Percentiles rank a stretch among this genome's conserved stretches.
Conservation (phyloP, 208 protist genomes). For the Wallacemonas collosoma region DNA sequence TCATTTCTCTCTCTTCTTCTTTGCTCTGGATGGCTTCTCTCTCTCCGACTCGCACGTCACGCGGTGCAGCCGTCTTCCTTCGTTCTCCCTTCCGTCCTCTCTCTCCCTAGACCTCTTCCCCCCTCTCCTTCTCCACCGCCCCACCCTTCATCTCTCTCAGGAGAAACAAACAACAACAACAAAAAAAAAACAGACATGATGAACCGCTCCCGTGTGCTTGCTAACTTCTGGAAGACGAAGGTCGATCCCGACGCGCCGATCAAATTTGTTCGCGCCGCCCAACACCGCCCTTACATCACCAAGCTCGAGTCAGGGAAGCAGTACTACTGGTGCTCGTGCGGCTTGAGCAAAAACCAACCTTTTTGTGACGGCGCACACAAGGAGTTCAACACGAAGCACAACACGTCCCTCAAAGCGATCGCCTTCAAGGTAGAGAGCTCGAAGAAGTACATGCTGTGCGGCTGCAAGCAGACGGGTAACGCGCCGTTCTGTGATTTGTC, state of each 20-base stretch:
- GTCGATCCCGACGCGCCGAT: constrained; percentile 58
- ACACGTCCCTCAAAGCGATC: constrained; percentile 61
- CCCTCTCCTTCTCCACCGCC: not conserved
- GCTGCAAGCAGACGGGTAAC: constrained; percentile 76
- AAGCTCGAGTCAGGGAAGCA: constrained; percentile 60
- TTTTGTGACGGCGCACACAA: constrained; percentile 78
- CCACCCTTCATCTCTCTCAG: not conserved
- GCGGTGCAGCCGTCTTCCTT: not conserved
- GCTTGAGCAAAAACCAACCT: constrained; percentile 76
- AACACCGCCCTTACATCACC: constrained; percentile 51
- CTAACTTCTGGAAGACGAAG: constrained; percentile 74
- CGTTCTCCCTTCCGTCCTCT: not conserved
- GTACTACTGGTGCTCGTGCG: constrained; percentile 87
- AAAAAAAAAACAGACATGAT: constrained; percentile 33
- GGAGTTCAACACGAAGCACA: constrained; percentile 69
- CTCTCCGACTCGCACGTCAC: not conserved
- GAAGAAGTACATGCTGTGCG: constrained; percentile 68
- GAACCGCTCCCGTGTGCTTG: constrained; percentile 33
- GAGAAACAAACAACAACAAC: not conserved
- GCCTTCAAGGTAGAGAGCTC: constrained; percentile 54
- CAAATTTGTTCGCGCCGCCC: constrained; percentile 46
- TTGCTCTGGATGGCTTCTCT: not conserved
- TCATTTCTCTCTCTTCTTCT: not conserved
- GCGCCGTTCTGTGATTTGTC: constrained; percentile 73
- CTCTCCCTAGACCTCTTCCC: not conserved